These are phyloP conservation scores for Panicum virgatum DNA, from an alignment of 202 grass and related monocot genomes.

Conservation along the genomic window DNA sequence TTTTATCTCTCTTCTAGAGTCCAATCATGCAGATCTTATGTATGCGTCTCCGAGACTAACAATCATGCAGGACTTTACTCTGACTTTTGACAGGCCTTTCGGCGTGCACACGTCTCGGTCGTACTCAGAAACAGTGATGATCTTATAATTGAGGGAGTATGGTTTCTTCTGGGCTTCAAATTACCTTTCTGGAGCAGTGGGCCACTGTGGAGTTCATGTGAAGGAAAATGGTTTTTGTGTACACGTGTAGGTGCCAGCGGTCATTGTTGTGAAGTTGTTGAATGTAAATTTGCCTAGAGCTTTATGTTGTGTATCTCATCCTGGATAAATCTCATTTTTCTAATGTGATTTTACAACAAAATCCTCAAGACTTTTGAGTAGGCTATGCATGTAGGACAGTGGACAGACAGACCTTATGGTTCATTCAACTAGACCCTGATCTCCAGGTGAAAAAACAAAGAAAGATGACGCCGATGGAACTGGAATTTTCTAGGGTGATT, in stretches of 20 bases:
- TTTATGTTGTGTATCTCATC: background rate
- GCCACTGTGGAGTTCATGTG: conserved; percentile 13
- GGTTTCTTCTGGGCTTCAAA: background rate
- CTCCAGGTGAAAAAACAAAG: background rate
- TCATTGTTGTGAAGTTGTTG: background rate
- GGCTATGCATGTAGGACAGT: background rate
- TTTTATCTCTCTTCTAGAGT: background rate
- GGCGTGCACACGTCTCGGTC: conserved; percentile 39
- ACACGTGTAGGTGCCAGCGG: background rate
- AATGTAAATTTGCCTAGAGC: background rate
- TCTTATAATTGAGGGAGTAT: conserved; percentile 41
- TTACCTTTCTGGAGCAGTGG: conserved; percentile 9
- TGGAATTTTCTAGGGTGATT: background rate
- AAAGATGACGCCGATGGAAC: background rate
- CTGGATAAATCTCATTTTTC: background rate
- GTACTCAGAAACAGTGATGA: conserved; percentile 6
- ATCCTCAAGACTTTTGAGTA: background rate
- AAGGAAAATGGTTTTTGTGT: background rate
- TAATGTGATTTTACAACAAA: conserved; percentile 8
- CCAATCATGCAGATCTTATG: conserved; percentile 31
- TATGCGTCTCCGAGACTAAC: background rate
- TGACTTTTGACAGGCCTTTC: conserved; percentile 23
- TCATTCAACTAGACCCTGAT: background rate
- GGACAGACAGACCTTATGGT: background rate
- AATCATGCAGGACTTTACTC: background rate